These are phyloP conservation scores for Phyllostachys edulis DNA, from an alignment of 176 grass and related monocot species.

Conservation along the genomic window DNA sequence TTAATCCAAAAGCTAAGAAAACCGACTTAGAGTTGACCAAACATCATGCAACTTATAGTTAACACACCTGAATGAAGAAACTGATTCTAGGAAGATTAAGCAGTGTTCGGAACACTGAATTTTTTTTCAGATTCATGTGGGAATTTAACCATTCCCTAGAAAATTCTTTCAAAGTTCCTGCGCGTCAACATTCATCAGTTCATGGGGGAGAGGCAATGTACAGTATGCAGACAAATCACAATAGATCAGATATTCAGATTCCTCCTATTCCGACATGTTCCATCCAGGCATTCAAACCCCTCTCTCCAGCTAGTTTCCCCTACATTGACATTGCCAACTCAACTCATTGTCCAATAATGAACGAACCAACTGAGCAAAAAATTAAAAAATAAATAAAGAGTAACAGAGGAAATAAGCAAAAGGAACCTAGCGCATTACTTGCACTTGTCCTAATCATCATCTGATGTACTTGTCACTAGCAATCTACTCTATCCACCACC, in stretches of 20 bases:
- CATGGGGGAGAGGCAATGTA: not conserved
- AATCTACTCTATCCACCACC: not conserved
- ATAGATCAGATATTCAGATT: conserved; percentile 21
- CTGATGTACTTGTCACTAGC: conserved; percentile 27
- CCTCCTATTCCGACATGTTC: conserved; percentile 34
- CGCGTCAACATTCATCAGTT: not conserved
- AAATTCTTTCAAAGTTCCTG: not conserved
- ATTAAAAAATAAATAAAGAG: not conserved
- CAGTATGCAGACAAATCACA: not conserved
- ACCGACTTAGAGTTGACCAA: not conserved
- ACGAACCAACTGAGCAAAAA: not conserved
- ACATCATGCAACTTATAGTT: not conserved
- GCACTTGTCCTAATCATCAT: not conserved
- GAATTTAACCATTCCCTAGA: not conserved
- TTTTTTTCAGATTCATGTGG: not conserved
- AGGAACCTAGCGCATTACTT: conserved; percentile 9
- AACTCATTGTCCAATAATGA: not conserved
- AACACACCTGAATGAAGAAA: not conserved
- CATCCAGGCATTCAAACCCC: not conserved
- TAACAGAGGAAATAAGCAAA: not conserved
- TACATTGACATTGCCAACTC: not conserved
- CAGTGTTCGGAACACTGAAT: not conserved
- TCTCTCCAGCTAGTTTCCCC: conserved; percentile 3
- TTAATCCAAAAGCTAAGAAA: not conserved
- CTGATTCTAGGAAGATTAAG: not conserved